Evolutionary conservation across 1,139 yeast species (phyloP), one percentile per base, ranked within the genome.

Genomic region (Suhomyces coccinellae): DNA sequence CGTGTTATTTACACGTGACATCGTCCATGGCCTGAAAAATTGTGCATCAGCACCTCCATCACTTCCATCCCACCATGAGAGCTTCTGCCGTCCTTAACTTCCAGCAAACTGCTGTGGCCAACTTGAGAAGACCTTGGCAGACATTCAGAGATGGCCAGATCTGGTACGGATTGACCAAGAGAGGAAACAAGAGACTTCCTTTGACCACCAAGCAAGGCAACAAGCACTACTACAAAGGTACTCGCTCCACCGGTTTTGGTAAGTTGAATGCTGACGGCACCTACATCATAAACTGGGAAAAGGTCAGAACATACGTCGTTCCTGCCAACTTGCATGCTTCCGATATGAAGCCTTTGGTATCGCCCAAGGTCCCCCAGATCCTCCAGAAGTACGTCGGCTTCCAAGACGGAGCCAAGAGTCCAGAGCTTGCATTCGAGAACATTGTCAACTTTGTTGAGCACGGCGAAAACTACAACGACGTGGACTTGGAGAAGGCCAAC

Each of bases 211-310:
- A 93, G 61, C 93, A 89, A 63, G 98, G 99, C 58, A 93, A 91
- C 70, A 90, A 91, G 73, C 84, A 87, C 58, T 88, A 77, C 69
- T 93, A 95, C 69, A 93, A 91, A 65, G 99, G 99, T 72, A 93
- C 98, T 16, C 80, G 98, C 50, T 88, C 99, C 6, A 79, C 96
- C 1, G 97, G 98, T 66, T 82, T 89, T 51, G 99, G 99, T 61
- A 77, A 75, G 47, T 81, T 86, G 62, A 85, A 95, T 46, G 73
- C 75, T 31, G 76, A 76, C 52, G 97, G 96, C 44, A 79, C 80
- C 31, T 95, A 88, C 65, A 73, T 80, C 13, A 79, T 93, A 52
- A 79, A 88, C 69, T 93, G 96, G 89, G 67, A 70, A 34, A 89
- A 85, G 61, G 99, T 91, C 28, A 79, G 97, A 59, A 90, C 98